Conservation (phyloP, 345 rosid species). For the Aquilaria sinensis region DNA sequence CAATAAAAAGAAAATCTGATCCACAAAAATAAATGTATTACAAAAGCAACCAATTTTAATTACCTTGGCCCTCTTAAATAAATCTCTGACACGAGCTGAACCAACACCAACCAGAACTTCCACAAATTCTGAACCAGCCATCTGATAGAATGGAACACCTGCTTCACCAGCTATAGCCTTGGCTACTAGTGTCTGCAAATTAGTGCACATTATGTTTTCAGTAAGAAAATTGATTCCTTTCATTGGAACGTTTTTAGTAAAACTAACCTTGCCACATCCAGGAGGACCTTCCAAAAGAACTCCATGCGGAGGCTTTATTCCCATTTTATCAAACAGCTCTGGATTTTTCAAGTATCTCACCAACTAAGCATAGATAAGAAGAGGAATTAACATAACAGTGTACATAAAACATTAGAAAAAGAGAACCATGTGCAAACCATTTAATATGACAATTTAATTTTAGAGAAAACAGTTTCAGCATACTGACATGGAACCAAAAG, state of each 20-base stretch:
- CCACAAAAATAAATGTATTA: constrained; percentile 1
- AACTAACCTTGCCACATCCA: constrained; percentile 91
- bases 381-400: too few species aligned
- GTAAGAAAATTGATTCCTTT: constrained; percentile 10
- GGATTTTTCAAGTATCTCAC: constrained; percentile 96
- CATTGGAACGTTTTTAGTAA: constrained; percentile 6
- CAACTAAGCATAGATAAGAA: constrained; percentile 33
- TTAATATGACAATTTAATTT: constrained; percentile 7
- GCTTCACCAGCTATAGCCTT: constrained; percentile 99
- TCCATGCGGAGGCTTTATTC: constrained; percentile 95
- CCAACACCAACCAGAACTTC: constrained; percentile 98
- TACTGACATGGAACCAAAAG: not conserved
- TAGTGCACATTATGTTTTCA: constrained; percentile 8
- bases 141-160: constrained; percentile 95
- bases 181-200: constrained; percentile 77
- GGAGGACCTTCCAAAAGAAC: constrained; percentile 97
- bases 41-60: constrained; percentile 10
- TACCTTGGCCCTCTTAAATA: constrained; percentile 96
- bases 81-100: constrained; percentile 95
- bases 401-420: not conserved
- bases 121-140: constrained; percentile 98
- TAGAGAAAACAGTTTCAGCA: not conserved
- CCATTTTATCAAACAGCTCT: constrained; percentile 89
- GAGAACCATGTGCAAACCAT: constrained; percentile 5
- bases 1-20: not conserved